Percentiles rank a stretch among this genome's conserved stretches.
phyloP scores from a whole-genome alignment of 768 basidiomycete species.

The Boletus rex-veris region DNA sequence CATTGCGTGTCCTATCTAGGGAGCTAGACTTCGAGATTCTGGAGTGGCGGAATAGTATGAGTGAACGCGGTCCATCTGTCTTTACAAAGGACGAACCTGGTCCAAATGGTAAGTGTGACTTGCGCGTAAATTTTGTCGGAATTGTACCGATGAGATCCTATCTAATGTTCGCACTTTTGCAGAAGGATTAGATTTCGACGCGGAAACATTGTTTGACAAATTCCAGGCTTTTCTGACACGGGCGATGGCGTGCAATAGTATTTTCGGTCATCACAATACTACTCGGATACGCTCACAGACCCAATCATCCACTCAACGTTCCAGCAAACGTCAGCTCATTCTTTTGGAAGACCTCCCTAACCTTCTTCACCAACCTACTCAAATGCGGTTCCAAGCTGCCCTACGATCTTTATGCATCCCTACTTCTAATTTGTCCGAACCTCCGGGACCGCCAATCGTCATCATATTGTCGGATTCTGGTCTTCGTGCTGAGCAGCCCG shows the following conservation, averaged over 20 bases:
- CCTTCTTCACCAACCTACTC: conserved; percentile 69
- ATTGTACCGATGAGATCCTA: neutral
- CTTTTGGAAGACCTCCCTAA: conserved; percentile 92
- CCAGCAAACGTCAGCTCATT: conserved; percentile 52
- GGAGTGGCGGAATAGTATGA: conserved; percentile 78
- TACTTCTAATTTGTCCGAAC: conserved; percentile 18
- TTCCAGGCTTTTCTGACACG: conserved; percentile 74
- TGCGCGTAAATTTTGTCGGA: neutral
- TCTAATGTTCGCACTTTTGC: neutral
- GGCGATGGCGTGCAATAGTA: conserved; percentile 54
- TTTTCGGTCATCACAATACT: conserved; percentile 37
- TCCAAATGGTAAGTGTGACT: conserved; percentile 6
- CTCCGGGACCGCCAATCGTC: conserved; percentile 58
- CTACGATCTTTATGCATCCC: conserved; percentile 51
- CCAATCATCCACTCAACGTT: neutral
- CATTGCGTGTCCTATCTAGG: conserved; percentile 65
- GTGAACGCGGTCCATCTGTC: conserved; percentile 39
- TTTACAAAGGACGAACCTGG: conserved; percentile 18
- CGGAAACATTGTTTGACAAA: conserved; percentile 50
- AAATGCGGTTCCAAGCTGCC: conserved; percentile 67
- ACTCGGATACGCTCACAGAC: conserved; percentile 6
- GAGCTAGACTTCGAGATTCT: conserved; percentile 78
- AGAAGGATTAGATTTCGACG: conserved; percentile 11
- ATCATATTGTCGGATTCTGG: conserved; percentile 84
- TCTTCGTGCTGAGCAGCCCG: conserved; percentile 59